These are phyloP conservation scores for Nepenthes alata DNA, from an alignment of 179 eudicot species.

Conservation along the genomic window DNA sequence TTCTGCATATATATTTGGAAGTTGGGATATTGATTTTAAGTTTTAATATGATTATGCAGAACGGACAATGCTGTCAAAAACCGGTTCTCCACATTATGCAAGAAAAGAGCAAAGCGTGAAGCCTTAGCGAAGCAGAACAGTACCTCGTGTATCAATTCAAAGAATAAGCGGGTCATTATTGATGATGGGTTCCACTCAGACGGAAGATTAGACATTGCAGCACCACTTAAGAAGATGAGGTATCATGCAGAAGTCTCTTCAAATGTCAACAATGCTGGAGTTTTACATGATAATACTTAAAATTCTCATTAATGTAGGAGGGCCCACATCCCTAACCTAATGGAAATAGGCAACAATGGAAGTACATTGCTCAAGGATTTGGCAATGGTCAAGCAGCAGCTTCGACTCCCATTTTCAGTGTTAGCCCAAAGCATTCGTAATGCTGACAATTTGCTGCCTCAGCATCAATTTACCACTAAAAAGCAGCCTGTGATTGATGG, in stretches of 20 bases:
- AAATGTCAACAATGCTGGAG: background rate
- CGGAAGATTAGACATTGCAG: conserved; percentile 23
- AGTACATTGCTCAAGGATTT: conserved; percentile 21
- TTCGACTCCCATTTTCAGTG: conserved; percentile 60
- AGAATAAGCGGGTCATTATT: conserved; percentile 58
- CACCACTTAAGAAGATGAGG: conserved; percentile 59
- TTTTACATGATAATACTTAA: background rate
- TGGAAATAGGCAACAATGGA: conserved; percentile 20
- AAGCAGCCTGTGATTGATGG: conserved; percentile 34
- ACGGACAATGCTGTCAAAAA: conserved; percentile 96
- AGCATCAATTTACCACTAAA: conserved; percentile 16
- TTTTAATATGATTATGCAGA: conserved; percentile 20
- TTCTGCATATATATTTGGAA: background rate
- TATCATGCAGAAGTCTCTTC: conserved; percentile 11
- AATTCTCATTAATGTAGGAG: conserved; percentile 27
- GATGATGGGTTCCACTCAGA: conserved; percentile 23
- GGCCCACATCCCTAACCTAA: conserved; percentile 33
- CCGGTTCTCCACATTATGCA: conserved; percentile 82
- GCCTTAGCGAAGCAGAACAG: conserved; percentile 72
- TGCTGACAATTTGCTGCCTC: conserved; percentile 16
- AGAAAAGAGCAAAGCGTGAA: conserved; percentile 83
- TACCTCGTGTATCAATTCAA: conserved; percentile 35
- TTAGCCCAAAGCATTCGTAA: conserved; percentile 38
- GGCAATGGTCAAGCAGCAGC: conserved; percentile 25
- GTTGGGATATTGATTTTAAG: background rate